Evolutionary conservation across 2,329 filamentous ascomycete genomes (phyloP), one percentile per base, ranked within the genome.

Genomic region (Chaetoscypha palmicola): DNA sequence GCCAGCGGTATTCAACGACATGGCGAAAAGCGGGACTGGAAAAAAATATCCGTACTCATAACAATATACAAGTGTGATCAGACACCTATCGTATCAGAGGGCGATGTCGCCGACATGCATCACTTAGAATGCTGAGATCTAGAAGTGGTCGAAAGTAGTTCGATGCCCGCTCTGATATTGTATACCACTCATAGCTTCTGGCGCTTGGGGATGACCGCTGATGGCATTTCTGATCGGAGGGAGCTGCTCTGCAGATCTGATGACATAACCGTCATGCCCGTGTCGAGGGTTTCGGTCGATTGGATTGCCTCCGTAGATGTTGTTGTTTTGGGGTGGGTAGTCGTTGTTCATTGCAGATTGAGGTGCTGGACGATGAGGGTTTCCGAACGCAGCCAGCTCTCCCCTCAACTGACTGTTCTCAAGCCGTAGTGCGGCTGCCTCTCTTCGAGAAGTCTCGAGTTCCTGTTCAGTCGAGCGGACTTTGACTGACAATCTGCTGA

Each of bases 121-220:
- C n/a, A n/a, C n/a, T n/a, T n/a, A n/a, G n/a, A n/a, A n/a, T n/a
- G n/a, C n/a, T n/a, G n/a, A n/a, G 19, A 14, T 37, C 36, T 35
- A 47, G 30, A 47, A 43, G 16, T 45, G 49, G 12, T 51, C 51
- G 7, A 41, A 31, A 14, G 40, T 41, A 17, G 48, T 22, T 5
- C 49, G 49, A 41, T 53, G 56, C 9, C 49, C 53, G 38, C 53
- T 56, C 23, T 60, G 56, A 46, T 82, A 83, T 56, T 81, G 78
- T 4, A 83, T 76, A 2, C 79, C 79, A 1, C 76, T 79, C 79
- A 83, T 83, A 1, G 76, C 75, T 17, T 82, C 78, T 1, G 77
- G 72, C 23, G 41, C 50, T 43, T 41, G 16, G 43, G 37, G 22
- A 55, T 54, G 45, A 3, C 38, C 46, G 30, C 41, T 66, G 53